Base-by-base conservation (phyloP, 345 rosid genomes). In the Salix suchowensis region DNA sequence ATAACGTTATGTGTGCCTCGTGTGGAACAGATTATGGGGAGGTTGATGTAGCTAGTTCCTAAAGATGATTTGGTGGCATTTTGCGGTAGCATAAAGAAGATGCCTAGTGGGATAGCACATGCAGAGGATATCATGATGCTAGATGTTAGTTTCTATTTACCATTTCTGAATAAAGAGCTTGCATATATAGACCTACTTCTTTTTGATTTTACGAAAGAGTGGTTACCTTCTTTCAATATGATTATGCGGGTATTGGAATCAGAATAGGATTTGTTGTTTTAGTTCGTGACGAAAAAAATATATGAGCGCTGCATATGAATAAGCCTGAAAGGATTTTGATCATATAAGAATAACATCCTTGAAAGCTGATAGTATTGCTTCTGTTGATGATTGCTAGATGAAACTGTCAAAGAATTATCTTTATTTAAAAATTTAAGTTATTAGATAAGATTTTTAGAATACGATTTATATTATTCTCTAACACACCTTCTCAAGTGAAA, bases 21-120 rank as follows among this genome's bases (percentile, higher is more conserved):
- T 64, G 65, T n/a, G 55, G 67, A 78, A 74, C 40, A 44, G 55
- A 50, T 50, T 18, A 18, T 50, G 34, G 19, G 80, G 81, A 76
- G 78, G 79, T 75, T 48, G 74, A 76, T 64, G 68, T 30, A 70
- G 44, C 76, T 72, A 72, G 65, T 44, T 74, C 42, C 81, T 66
- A 40, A 54, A 34, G 18, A 18, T 16, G 55, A n/a, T 39, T 77
- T 70, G 83, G 77, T 76, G 75, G 52, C 83, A 64, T 61, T 54
- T 73, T 67, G 34, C 54, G 23, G 34, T 64, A 66, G 39, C 64
- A 61, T 62, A 61, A 55, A 37, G 8, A 65, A 65, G 67, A 64
- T 50, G 62, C 73, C 21, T 65, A 23, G 50, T 64, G 54, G 67
- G 39, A 36, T 34, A 74, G 42, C 54, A 3, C 55, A 60, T 8